Percentiles rank a stretch among this genome's conserved stretches.
phyloP scores from a whole-genome alignment of 129 eudicot genomes.

The Flaveria sonorensis region DNA sequence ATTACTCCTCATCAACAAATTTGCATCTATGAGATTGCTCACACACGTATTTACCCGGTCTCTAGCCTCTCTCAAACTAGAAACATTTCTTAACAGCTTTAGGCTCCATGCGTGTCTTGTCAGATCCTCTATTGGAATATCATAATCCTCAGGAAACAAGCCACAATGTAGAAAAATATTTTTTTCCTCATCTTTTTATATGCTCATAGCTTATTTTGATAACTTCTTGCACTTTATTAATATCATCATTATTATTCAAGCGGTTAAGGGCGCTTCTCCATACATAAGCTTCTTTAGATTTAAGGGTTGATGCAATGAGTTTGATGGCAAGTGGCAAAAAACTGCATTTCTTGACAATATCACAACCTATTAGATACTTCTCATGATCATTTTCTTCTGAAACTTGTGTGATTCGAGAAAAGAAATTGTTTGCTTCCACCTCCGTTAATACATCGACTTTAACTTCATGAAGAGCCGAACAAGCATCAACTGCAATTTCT shows the following conservation, averaged over 20 bases:
- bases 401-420: neutral
- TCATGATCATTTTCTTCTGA: neutral
- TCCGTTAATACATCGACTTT: slow-evolving; percentile 9
- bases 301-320: slow-evolving; percentile 14
- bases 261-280: neutral
- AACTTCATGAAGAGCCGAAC: neutral
- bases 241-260: slow-evolving; percentile 6
- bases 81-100: neutral
- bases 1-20: slow-evolving; percentile 3
- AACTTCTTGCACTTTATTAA: neutral
- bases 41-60: neutral
- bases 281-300: neutral
- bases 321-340: slow-evolving; percentile 24
- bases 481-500: neutral
- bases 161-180: slow-evolving; percentile 6
- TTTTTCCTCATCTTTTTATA: neutral
- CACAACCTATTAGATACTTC: neutral
- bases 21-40: neutral
- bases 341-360: slow-evolving; percentile 18
- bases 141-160: neutral
- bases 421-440: slow-evolving; percentile 3
- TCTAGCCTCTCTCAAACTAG: neutral
- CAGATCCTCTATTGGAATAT: neutral
- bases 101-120: slow-evolving; percentile 21
- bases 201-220: neutral